Percentiles rank a stretch among this genome's conserved stretches.
Evolutionary conservation across 257 asterid genomes (phyloP).

Genomic region (Buddleja alternifolia): DNA sequence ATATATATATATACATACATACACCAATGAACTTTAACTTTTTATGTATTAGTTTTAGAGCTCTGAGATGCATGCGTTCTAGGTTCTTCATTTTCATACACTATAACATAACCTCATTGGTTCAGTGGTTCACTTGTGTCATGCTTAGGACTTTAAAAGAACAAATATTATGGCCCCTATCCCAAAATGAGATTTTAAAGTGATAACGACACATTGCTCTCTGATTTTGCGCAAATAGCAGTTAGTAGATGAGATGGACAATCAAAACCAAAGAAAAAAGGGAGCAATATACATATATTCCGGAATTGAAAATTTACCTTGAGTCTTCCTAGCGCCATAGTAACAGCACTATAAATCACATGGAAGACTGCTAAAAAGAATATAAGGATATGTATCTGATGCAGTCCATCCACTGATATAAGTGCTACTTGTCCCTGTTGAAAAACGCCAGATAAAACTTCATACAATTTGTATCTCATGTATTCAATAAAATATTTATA

Average conservation of each 20-base stretch:
- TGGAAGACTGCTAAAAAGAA: conserved; percentile 93
- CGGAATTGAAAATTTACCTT: conserved; percentile 51
- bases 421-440: conserved; percentile 65
- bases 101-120: no score
- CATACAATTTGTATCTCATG: not conserved
- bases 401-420: conserved; percentile 75
- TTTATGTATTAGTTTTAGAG: no score
- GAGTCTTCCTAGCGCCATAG: conserved; percentile 89
- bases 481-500: not conserved
- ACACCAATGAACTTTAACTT: no score
- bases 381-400: conserved; percentile 89
- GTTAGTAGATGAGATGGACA: not conserved
- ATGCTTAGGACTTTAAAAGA: no score
- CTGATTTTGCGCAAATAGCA: not conserved
- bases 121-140: no score
- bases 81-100: no score
- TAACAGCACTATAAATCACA: conserved; percentile 75
- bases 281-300: not conserved
- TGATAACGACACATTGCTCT: no score
- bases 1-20: no score
- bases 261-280: conserved; percentile 3
- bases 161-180: no score
- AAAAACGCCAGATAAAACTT: conserved; percentile 25
- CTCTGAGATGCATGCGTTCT: no score
- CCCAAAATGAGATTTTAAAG: no score